A percentile compares a stretch with the other conserved stretches of the same genome.
These are phyloP conservation scores for Arthromyces matolae DNA, from an alignment of 768 basidiomycete species.

Conservation along the genomic window DNA sequence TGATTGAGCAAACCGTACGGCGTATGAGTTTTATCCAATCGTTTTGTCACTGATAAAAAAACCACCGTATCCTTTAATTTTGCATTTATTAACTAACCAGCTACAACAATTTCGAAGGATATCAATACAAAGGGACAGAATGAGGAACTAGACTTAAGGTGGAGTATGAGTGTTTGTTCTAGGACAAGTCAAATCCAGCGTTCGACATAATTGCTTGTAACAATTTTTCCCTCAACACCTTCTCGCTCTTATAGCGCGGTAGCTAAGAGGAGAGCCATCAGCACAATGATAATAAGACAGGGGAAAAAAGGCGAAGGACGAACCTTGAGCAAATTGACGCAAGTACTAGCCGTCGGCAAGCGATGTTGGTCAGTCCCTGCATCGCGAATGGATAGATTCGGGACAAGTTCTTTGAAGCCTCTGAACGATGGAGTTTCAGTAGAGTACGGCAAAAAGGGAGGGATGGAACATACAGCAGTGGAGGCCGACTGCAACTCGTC, in stretches of 20 bases:
- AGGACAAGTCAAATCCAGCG: constrained; percentile 93
- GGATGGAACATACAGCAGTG: constrained; percentile 59
- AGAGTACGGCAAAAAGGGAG: background rate
- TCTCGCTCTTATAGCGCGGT: constrained; percentile 64
- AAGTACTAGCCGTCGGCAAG: constrained; percentile 78
- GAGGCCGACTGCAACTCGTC: constrained; percentile 88
- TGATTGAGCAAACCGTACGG: too few relatives aligned
- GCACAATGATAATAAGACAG: background rate
- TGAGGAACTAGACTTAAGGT: too few relatives aligned
- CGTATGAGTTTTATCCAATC: too few relatives aligned
- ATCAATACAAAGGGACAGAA: too few relatives aligned
- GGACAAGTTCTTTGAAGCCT: constrained; percentile 83
- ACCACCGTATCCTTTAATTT: too few relatives aligned
- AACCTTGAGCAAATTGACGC: constrained; percentile 90
- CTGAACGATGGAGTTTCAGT: constrained; percentile 28
- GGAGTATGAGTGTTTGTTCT: too few relatives aligned
- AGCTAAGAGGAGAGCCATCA: constrained; percentile 39
- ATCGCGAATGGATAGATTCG: constrained; percentile 86
- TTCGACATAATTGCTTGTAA: constrained; percentile 83
- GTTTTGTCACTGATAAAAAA: too few relatives aligned
- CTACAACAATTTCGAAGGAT: too few relatives aligned
- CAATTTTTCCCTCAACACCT: constrained; percentile 67
- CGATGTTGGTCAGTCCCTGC: constrained; percentile 69
- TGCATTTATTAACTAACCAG: too few relatives aligned
- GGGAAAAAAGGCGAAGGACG: background rate